phyloP scores from a whole-genome alignment of 2,329 filamentous ascomycete genomes.

The Neopestalotiopsis clavispora region DNA sequence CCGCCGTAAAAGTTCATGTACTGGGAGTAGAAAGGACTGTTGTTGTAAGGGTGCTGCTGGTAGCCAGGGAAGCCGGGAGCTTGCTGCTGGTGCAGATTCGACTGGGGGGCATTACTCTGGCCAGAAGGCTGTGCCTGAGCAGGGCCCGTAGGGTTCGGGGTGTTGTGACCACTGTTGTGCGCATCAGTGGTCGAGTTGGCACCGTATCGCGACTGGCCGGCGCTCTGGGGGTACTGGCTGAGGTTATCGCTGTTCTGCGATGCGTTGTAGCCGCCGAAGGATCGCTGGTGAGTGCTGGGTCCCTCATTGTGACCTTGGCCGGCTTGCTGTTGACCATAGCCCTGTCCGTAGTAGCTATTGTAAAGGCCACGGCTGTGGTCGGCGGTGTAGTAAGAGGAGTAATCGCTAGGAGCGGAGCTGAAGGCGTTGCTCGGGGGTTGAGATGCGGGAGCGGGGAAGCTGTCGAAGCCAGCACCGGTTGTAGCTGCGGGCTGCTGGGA shows the following conservation, averaged over 20 bases:
- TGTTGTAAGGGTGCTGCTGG: slow-evolving; percentile 53
- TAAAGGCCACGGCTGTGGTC: slow-evolving; percentile 78
- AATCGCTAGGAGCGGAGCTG: slow-evolving; percentile 78
- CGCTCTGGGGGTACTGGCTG: slow-evolving; percentile 77
- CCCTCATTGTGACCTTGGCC: slow-evolving; percentile 76
- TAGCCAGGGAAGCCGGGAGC: slow-evolving; percentile 33
- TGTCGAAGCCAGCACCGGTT: slow-evolving; percentile 57
- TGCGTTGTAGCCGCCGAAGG: slow-evolving; percentile 76
- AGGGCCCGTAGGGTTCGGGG: slow-evolving; percentile 77
- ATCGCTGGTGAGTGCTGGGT: slow-evolving; percentile 73
- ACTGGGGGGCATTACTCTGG: slow-evolving; percentile 40
- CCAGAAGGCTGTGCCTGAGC: slow-evolving; percentile 36
- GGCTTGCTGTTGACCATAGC: slow-evolving; percentile 53
- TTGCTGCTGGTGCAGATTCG: slow-evolving; percentile 45
- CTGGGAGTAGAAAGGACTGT: slow-evolving; percentile 66
- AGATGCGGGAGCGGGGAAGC: slow-evolving; percentile 61
- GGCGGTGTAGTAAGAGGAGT: slow-evolving; percentile 83
- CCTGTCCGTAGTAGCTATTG: slow-evolving; percentile 75
- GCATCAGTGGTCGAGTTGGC: slow-evolving; percentile 65
- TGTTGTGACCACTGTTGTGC: slow-evolving; percentile 88
- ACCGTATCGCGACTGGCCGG: slow-evolving; percentile 68
- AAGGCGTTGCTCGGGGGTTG: slow-evolving; percentile 65
- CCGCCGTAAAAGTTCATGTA: slow-evolving; percentile 61
- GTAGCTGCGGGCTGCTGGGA: slow-evolving; percentile 66
- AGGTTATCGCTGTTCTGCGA: slow-evolving; percentile 63